Percentiles rank a stretch among this genome's conserved stretches.
Evolutionary conservation across 257 asterid genomes (phyloP).

Genomic region (Fraxinus americana): DNA sequence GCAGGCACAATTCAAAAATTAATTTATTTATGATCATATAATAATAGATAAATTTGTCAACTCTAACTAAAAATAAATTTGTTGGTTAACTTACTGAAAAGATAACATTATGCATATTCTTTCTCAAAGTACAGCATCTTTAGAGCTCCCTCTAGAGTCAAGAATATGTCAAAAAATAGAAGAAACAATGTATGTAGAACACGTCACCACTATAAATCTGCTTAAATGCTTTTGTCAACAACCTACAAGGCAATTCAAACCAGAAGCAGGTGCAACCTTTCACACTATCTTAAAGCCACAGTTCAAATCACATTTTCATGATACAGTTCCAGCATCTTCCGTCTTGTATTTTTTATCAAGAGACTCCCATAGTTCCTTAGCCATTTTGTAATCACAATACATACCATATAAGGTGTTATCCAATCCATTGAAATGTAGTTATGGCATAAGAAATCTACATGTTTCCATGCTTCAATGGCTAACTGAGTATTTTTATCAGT

Average conservation of each 20-base stretch:
- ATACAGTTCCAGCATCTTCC: neutral
- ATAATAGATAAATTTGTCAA: neutral
- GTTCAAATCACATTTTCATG: neutral
- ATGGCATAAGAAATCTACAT: no score
- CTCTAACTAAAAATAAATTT: neutral
- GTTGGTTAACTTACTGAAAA: neutral
- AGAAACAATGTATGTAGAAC: neutral
- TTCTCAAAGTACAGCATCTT: neutral
- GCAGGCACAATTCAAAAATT: neutral
- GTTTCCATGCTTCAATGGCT: no score
- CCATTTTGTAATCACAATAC: no score
- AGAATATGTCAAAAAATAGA: slow-evolving; percentile 1
- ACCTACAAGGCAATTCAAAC: neutral
- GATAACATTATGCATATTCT: neutral
- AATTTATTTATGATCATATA: neutral
- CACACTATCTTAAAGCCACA: slow-evolving; percentile 19
- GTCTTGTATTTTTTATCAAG: no score
- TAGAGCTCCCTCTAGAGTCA: neutral
- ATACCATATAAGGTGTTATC: no score
- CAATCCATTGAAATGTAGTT: no score
- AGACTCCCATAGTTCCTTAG: no score
- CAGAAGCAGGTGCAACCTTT: slow-evolving; percentile 13
- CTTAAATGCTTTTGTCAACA: neutral
- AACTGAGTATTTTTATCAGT: no score
- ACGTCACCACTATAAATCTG: neutral